Base-by-base conservation (phyloP, 768 basidiomycete species). In the button mushroom (Agaricus bisporus) region DNA sequence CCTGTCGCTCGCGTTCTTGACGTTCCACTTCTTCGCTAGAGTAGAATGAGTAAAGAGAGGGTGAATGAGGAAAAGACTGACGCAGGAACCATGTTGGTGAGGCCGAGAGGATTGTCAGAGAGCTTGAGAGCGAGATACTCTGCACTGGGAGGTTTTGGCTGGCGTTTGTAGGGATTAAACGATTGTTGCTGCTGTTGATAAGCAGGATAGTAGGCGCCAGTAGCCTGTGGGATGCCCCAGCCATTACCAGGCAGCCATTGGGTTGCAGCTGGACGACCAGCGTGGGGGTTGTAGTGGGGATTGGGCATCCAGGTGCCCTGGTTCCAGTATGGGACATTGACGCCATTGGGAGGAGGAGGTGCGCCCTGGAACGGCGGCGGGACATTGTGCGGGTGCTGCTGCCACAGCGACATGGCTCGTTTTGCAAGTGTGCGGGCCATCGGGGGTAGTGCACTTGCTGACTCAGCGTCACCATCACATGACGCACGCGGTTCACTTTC, bases 61-160 rank as follows among this genome's bases (percentile, higher is more conserved):
- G 20, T 39, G 8, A 2, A 39, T 0, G 11, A 49, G 37, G 18
- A 56, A 38, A 28, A 8, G 51, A 77, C 82, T 57, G 60, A 85
- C 86, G 75, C 74, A 51, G 79, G 77, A 41, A 85, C 74, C 83
- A 88, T 85, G 48, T 80, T 75, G 56, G 77, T 70, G 18, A 90
- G 72, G 29, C 82, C 83, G 4, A 90, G 68, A 0, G 82, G 81
- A 64, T 90, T 89, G 46, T 83, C 73, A 1, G 70, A 61, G 25
- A 90, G 65, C 60, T 76, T 64, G 3, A 78, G 79, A 3, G 76
- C 75, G 64, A 85, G 79, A 65, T 90, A 90, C 54, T 80, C 82
- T 1, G 79, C 77, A 58, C 83, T 83, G 4, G 84, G 80, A 0
- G 77, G 76, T 41, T 75, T 80, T n/a, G 80, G 76, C 10, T 72